Base-by-base conservation (phyloP, 192 early-diverging fungal genomes). In the Gryganskiella cystojenkinii region DNA sequence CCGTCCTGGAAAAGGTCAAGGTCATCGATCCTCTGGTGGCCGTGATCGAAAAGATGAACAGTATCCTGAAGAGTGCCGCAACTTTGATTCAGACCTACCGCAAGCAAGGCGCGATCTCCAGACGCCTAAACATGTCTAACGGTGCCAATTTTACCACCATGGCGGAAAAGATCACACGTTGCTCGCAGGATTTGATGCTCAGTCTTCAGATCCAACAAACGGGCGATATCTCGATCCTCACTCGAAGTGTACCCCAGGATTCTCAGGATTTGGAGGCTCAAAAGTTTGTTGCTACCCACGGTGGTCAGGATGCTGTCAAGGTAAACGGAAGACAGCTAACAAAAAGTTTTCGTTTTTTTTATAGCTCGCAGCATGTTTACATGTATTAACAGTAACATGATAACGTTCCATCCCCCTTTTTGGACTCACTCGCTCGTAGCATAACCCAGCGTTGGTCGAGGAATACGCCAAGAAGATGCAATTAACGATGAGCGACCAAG, bases 181-280 rank as follows among this genome's bases (percentile, higher is more conserved):
- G 72, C 72, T 72, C 83, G n/a, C 63, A 71, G 20, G 86, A 88
- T 45, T 67, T 88, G 56, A 84, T 88, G 83, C 52, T 88, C 9
- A 83, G 81, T 40, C 37, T 88, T 35, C 86, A 88, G 55, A 86
- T 88, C 35, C 84, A 86, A 52, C 84, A 86, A 43, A 84, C 86
- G 3, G 79, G 74, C 2, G 81, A 86, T 35, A 51, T 88, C 13
- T 71, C 76, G 11, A 80, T 85, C 20, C 66, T 88, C 6, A 46
- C 70, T 14, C 56, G 80, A 40, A 31, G 57, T 0, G 52, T 85
- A 11, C 82, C 79, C 3, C 28, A 50, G 1, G 84, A 86, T 71
- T 24, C 67, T 3, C 67, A 85, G 53, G 86, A 88, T 42, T 45
- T 73, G 24, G 82, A 65, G 37, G 86, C 86, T 3, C 63, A 84